phyloP scores from a whole-genome alignment of 768 basidiomycete genomes.

The Serendipita sp. region DNA sequence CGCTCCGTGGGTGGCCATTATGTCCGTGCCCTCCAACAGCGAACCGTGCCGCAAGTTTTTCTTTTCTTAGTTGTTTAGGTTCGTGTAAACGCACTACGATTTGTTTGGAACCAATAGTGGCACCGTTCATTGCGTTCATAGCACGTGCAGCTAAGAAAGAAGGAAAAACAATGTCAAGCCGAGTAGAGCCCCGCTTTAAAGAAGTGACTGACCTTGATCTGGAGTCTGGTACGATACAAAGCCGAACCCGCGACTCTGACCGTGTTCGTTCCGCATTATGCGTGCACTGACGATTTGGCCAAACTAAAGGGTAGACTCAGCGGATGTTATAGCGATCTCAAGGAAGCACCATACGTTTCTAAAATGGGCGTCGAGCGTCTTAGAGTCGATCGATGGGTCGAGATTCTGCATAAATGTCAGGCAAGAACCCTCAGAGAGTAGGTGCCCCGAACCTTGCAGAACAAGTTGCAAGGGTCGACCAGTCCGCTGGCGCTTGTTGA shows the following conservation, averaged over 20 bases:
- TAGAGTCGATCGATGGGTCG: slow-evolving; percentile 71
- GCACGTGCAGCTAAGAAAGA: slow-evolving; percentile 43
- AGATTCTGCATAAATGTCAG: slow-evolving; percentile 42
- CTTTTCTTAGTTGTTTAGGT: slow-evolving; percentile 79
- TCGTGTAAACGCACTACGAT: slow-evolving; percentile 80
- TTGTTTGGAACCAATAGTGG: slow-evolving; percentile 51
- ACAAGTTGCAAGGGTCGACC: slow-evolving; percentile 81
- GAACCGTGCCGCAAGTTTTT: slow-evolving; percentile 74
- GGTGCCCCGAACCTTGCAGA: slow-evolving; percentile 48
- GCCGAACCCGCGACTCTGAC: slow-evolving; percentile 75
- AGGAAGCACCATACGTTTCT: slow-evolving; percentile 37
- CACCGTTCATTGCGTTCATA: slow-evolving; percentile 68
- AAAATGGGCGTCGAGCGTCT: slow-evolving; percentile 70
- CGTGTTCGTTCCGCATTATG: slow-evolving; percentile 76
- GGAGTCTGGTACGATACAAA: slow-evolving; percentile 80
- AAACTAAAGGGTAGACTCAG: slow-evolving; percentile 32
- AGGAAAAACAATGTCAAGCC: slow-evolving; percentile 6
- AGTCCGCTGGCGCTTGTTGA: slow-evolving; percentile 71
- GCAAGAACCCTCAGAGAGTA: not conserved
- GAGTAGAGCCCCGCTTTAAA: not conserved
- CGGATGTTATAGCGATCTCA: slow-evolving; percentile 1
- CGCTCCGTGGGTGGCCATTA: slow-evolving; percentile 67
- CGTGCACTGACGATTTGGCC: slow-evolving; percentile 86
- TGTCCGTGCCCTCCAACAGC: slow-evolving; percentile 26
- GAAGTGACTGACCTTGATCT: slow-evolving; percentile 44